phyloP scores from a whole-genome alignment of 331 rosid genomes.

The Rosa hybrid region DNA sequence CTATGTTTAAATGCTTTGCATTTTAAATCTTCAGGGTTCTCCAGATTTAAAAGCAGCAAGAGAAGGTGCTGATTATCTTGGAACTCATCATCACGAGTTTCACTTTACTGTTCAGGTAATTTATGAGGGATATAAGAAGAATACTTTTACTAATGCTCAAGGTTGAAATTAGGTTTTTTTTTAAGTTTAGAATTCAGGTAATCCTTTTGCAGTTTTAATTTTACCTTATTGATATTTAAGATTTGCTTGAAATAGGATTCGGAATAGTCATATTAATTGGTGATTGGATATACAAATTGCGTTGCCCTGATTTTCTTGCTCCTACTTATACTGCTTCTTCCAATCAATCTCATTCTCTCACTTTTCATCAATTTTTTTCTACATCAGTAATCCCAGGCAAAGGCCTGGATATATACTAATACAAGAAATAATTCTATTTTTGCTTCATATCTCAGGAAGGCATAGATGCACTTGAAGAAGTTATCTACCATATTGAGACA shows the following conservation, averaged over 20 bases:
- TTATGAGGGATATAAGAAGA: not conserved
- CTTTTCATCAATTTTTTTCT: not conserved
- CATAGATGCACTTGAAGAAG: conserved; percentile 97
- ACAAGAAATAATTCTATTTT: conserved; percentile 8
- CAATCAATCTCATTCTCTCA: not conserved
- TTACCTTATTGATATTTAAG: not conserved
- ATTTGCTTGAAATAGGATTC: not conserved
- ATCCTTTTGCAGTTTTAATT: not conserved
- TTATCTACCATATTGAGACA: conserved; percentile 92
- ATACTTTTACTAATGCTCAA: not conserved
- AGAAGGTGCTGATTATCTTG: conserved; percentile 94
- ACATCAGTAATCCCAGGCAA: not conserved
- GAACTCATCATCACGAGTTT: conserved; percentile 87
- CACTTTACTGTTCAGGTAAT: conserved; percentile 92
- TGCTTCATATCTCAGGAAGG: conserved; percentile 74
- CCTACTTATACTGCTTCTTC: too few species aligned
- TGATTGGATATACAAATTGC: not conserved
- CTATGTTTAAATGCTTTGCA: conserved; percentile 20
- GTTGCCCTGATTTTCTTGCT: too few species aligned
- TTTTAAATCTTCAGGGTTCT: conserved; percentile 64
- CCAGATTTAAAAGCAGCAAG: conserved; percentile 93
- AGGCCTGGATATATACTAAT: not conserved
- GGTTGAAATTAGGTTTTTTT: not conserved
- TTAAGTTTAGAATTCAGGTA: not conserved
- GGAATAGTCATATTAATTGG: not conserved